phyloP scores from a whole-genome alignment of 2,329 filamentous ascomycete species.

The Cucurbitaria berberidis region DNA sequence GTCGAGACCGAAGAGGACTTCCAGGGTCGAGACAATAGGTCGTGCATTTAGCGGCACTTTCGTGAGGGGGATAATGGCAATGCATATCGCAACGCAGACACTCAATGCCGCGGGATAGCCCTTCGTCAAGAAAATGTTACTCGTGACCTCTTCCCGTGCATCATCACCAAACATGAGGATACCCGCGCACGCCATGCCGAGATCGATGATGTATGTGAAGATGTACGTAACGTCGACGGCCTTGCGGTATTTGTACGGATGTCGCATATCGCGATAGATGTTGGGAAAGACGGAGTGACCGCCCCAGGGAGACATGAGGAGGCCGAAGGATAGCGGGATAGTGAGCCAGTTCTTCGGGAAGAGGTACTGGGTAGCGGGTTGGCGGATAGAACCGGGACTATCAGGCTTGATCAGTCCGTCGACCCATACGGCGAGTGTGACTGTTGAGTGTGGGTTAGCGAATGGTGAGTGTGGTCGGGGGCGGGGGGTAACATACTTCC shows the following conservation, averaged over 20 bases:
- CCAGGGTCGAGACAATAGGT: constrained; percentile 83
- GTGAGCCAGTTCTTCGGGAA: constrained; percentile 88
- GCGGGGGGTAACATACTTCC: constrained; percentile 71
- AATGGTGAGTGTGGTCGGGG: neutral
- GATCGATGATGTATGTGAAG: constrained; percentile 84
- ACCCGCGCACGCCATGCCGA: constrained; percentile 80
- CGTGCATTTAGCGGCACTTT: constrained; percentile 92
- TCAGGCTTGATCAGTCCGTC: constrained; percentile 86
- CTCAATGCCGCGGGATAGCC: constrained; percentile 77
- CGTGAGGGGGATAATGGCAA: constrained; percentile 91
- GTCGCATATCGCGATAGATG: constrained; percentile 77
- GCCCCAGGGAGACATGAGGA: constrained; percentile 84
- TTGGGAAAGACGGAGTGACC: constrained; percentile 83
- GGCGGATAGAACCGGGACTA: constrained; percentile 78
- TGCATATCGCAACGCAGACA: constrained; percentile 82
- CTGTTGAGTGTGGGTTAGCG: constrained; percentile 55
- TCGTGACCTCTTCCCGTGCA: constrained; percentile 88
- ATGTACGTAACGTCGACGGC: constrained; percentile 81
- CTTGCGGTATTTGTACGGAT: constrained; percentile 79
- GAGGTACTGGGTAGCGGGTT: constrained; percentile 79
- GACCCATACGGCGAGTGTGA: constrained; percentile 81
- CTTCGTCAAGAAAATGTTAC: constrained; percentile 78
- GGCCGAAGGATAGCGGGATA: constrained; percentile 83
- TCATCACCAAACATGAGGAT: constrained; percentile 93
- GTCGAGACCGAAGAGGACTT: constrained; percentile 79